Conservation (phyloP, 176 grass and related monocot genomes). For the Cenchrus americanus region DNA sequence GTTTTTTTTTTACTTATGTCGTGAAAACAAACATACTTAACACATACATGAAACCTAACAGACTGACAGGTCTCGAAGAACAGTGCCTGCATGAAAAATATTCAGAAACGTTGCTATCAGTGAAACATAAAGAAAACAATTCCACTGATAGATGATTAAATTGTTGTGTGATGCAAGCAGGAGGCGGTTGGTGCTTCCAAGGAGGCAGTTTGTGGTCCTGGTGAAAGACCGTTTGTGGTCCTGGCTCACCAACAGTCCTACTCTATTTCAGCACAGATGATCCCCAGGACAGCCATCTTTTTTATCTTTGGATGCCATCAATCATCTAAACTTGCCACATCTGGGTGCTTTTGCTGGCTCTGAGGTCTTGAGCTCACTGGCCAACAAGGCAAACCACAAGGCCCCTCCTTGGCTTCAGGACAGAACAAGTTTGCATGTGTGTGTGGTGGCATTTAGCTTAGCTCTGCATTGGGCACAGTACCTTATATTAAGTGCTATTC, state of each 20-base stretch:
- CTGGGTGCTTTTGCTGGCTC: slow-evolving; percentile 30
- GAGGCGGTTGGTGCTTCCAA: slow-evolving; percentile 43
- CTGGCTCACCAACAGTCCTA: slow-evolving; percentile 41
- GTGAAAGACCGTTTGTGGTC: slow-evolving; percentile 59
- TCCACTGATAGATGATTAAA: not conserved
- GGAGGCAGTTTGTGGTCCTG: slow-evolving; percentile 64
- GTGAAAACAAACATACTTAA: not conserved
- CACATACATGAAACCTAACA: not conserved
- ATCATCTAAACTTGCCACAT: slow-evolving; percentile 43
- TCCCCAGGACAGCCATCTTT: slow-evolving; percentile 18
- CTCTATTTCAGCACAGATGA: slow-evolving; percentile 44
- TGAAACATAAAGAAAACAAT: not conserved
- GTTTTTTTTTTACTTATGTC: not conserved
- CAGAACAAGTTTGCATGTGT: slow-evolving; percentile 34
- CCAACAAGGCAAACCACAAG: slow-evolving; percentile 36
- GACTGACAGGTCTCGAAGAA: not conserved
- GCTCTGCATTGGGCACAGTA: slow-evolving; percentile 26
- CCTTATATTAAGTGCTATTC: not conserved
- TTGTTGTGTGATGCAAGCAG: not conserved
- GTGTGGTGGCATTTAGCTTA: slow-evolving; percentile 26
- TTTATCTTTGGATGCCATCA: slow-evolving; percentile 33
- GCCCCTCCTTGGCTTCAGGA: slow-evolving; percentile 32
- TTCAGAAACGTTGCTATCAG: not conserved
- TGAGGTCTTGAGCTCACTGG: slow-evolving; percentile 1
- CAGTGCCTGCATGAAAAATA: not conserved